These are phyloP conservation scores for Boechera divaricarpa DNA, from an alignment of 345 rosid species.

Conservation along the genomic window DNA sequence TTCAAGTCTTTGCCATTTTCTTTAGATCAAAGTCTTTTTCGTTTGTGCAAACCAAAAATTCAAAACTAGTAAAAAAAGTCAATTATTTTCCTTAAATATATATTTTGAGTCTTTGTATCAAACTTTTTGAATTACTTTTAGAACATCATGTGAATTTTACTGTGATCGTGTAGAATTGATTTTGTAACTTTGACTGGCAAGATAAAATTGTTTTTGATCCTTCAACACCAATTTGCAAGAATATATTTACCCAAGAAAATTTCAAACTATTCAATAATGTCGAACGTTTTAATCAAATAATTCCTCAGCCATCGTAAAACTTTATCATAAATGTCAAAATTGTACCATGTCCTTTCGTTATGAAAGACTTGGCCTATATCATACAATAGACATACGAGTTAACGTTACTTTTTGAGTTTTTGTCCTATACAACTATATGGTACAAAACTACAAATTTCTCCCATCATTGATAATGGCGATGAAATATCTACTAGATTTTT, in stretches of 20 bases:
- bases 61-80: background rate
- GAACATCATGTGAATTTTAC: too few species aligned
- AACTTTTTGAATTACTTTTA: too few species aligned
- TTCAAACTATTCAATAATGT: constrained; percentile 29
- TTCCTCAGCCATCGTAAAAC: constrained; percentile 20
- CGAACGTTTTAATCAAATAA: constrained; percentile 4
- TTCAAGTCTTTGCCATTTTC: constrained; percentile 2
- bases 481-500: constrained; percentile 12
- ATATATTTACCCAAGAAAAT: background rate
- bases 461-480: constrained; percentile 9
- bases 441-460: constrained; percentile 35
- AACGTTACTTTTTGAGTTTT: constrained; percentile 33
- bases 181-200: background rate
- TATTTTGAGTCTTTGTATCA: background rate
- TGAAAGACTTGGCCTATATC: constrained; percentile 30
- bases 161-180: too few species aligned
- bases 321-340: constrained; percentile 44
- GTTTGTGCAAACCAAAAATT: background rate
- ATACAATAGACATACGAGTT: constrained; percentile 28
- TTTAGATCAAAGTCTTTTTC: background rate
- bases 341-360: constrained; percentile 45
- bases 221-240: background rate
- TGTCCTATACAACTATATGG: constrained; percentile 38
- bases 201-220: constrained; percentile 6
- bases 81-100: background rate